These are phyloP conservation scores for Populus hybrid DNA, from an alignment of 441 rosid species.

Conservation along the genomic window DNA sequence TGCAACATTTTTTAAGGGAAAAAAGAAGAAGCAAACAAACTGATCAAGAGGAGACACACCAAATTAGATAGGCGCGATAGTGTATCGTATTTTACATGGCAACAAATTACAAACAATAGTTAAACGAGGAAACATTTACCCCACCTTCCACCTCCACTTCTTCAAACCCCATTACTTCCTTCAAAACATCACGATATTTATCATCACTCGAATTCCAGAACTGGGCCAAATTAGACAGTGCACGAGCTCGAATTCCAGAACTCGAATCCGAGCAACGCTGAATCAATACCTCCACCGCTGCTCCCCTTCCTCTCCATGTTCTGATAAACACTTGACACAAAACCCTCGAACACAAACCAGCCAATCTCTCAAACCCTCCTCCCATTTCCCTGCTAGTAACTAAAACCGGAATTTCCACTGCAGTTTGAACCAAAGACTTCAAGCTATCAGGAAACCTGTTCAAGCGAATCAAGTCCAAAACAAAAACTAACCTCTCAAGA, in stretches of 20 bases:
- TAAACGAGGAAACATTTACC: slow-evolving; percentile 33
- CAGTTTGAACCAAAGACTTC: slow-evolving; percentile 64
- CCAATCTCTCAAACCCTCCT: slow-evolving; percentile 34
- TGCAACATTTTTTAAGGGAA: background rate
- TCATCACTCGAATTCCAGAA: slow-evolving; percentile 41
- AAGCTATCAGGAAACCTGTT: slow-evolving; percentile 76
- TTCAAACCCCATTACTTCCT: slow-evolving; percentile 48
- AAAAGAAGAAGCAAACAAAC: too few relatives aligned
- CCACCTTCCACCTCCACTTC: slow-evolving; percentile 29
- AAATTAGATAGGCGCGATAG: background rate
- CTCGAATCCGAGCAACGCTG: slow-evolving; percentile 64
- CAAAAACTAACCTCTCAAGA: slow-evolving; percentile 50
- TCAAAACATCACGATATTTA: slow-evolving; percentile 42
- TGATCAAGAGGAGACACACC: too few relatives aligned
- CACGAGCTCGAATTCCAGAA: slow-evolving; percentile 68
- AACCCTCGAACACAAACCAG: slow-evolving; percentile 50
- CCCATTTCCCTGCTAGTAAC: slow-evolving; percentile 28
- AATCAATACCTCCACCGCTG: slow-evolving; percentile 66
- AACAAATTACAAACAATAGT: slow-evolving; percentile 3
- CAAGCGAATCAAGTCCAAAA: slow-evolving; percentile 60
- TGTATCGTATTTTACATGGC: background rate
- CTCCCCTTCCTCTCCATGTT: slow-evolving; percentile 58
- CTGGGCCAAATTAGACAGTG: slow-evolving; percentile 76
- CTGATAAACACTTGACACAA: slow-evolving; percentile 51
- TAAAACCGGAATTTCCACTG: slow-evolving; percentile 53